These are phyloP conservation scores for Pichia sp. DNA, from an alignment of 1,139 yeast species.

Conservation along the genomic window DNA sequence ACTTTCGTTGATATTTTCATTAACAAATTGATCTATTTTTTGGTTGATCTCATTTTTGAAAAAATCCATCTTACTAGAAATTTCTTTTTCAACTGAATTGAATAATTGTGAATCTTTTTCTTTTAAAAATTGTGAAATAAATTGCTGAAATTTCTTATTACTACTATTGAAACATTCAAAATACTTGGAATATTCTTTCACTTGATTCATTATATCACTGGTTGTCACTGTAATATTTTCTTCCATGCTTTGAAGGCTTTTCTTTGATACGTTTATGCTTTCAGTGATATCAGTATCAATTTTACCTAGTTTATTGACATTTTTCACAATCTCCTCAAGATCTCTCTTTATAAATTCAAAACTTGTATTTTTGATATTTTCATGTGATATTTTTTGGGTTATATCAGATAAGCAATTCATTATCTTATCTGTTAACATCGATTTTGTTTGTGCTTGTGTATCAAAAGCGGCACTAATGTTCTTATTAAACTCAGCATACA, in stretches of 20 bases:
- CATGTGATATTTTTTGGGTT: not conserved
- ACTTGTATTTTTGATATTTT: not conserved
- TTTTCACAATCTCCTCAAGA: not conserved
- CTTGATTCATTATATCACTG: not conserved
- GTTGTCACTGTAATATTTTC: not conserved
- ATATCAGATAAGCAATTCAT: conserved; percentile 4
- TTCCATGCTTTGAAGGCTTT: not conserved
- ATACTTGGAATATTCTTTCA: not conserved
- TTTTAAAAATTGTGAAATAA: not conserved
- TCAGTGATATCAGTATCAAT: not conserved
- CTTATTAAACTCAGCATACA: conserved; percentile 1
- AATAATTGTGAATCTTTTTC: not conserved
- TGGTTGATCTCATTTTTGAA: conserved; percentile 3
- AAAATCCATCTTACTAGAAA: not conserved
- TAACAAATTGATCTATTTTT: conserved; percentile 1
- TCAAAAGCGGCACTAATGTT: not conserved
- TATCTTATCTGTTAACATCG: conserved; percentile 2
- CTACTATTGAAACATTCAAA: not conserved
- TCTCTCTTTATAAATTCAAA: not conserved
- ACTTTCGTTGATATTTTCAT: conserved; percentile 4
- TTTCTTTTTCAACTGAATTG: not conserved
- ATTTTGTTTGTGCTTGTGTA: conserved; percentile 2
- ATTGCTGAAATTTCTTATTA: conserved; percentile 2
- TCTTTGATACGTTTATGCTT: not conserved
- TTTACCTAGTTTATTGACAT: not conserved